Base-by-base conservation (phyloP, 108 stramenopile species). In the Pseudonitzschia pungens region DNA sequence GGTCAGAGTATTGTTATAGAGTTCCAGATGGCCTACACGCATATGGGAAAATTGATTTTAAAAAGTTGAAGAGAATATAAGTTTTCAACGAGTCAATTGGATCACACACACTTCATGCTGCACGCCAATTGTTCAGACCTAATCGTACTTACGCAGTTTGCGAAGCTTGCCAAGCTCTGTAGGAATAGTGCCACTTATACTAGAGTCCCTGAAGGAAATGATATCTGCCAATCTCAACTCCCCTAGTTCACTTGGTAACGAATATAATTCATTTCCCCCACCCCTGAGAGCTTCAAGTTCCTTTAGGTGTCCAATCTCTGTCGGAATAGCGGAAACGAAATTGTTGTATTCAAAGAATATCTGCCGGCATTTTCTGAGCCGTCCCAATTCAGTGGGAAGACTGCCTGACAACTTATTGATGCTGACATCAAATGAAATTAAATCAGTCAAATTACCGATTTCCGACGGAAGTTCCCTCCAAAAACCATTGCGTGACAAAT, bases 141-240 rank as follows among this genome's bases (percentile, higher is more conserved):
- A 2, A 6, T 36, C 6, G 2, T 6, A 67, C 66, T 44, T 50
- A 67, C 66, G 66, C 15, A 75, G 64, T 5, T 57, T 43, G 1
- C 33, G 48, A 54, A 84, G 57, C 7, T 55, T 31, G 18, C 84
- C 80, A 0, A 93, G 7, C 65, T 86, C 88, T 8, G 79, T 52
- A 12, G 92, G 92, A 45, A 92, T 82, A 7, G 66, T 31, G 15
- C 89, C 86, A 0, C 44, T 63, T 40, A 92, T 54, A 22, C 80
- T 68, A 68, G 87, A 89, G 26, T 74, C 69, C 11, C 68, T 57
- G 43, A 86, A 67, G 26, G 84, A 79, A 43, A 89, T 58, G 20
- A 67, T 73, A 42, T 66, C 64, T 0, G 79, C 64, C 44, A 56
- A 77, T 12, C 52, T 53, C 60, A 87, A 63, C 16, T 71, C 52